Conservation (phyloP, 208 protist species). For the Acanthamoeba lenticulata region DNA sequence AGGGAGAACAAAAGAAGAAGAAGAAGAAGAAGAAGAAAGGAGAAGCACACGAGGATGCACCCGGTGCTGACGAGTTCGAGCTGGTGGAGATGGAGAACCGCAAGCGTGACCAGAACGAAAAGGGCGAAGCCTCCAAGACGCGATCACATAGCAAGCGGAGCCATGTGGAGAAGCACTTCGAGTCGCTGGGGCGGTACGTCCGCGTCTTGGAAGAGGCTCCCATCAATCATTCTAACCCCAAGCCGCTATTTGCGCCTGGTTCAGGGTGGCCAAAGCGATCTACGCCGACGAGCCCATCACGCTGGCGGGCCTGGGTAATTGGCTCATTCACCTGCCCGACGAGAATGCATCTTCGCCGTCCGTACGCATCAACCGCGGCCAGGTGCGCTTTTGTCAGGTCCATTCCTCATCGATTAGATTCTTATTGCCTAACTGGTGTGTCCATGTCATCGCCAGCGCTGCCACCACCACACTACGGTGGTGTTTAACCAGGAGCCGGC, state of each 20-base stretch:
- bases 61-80: no score
- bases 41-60: no score
- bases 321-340: conserved; percentile 25
- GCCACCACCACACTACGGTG: conserved; percentile 33
- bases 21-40: no score
- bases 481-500: background rate
- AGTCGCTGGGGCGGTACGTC: background rate
- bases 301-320: background rate
- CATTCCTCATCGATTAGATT: background rate
- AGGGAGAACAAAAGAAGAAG: no score
- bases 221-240: no score
- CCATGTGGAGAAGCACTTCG: background rate
- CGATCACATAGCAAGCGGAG: background rate
- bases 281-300: conserved; percentile 33
- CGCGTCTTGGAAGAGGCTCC: no score
- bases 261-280: conserved; percentile 33
- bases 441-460: background rate
- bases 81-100: no score
- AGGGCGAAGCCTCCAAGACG: no score
- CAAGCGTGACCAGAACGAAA: no score
- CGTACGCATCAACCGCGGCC: background rate
- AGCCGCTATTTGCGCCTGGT: background rate
- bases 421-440: background rate
- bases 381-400: background rate
- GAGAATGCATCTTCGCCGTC: conserved; percentile 10